These are phyloP conservation scores for Tulasnella sp. DNA, from an alignment of 768 basidiomycete genomes.

Conservation along the genomic window DNA sequence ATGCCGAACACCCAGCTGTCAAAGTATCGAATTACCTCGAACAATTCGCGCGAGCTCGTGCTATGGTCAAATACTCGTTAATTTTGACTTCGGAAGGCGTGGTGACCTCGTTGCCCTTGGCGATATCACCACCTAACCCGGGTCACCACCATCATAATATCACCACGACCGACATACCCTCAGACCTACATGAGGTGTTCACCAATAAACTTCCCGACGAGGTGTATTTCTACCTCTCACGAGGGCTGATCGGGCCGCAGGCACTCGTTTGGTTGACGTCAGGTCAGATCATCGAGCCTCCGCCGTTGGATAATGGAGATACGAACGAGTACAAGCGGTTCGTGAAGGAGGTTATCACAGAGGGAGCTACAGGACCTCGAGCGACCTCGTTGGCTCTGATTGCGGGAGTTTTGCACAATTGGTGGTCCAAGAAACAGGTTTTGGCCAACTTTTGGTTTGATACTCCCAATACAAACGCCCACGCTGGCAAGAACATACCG, in stretches of 20 bases:
- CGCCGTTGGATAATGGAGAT: slow-evolving; percentile 92
- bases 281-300: slow-evolving; percentile 68
- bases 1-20: slow-evolving; percentile 70
- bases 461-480: slow-evolving; percentile 39
- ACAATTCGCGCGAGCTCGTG: slow-evolving; percentile 80
- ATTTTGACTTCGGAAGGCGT: slow-evolving; percentile 83
- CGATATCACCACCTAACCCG: slow-evolving; percentile 48
- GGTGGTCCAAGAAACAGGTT: slow-evolving; percentile 78
- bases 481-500: slow-evolving; percentile 48
- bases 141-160: slow-evolving; percentile 55
- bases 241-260: slow-evolving; percentile 83
- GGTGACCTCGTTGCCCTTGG: slow-evolving; percentile 76
- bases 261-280: slow-evolving; percentile 92
- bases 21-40: slow-evolving; percentile 77
- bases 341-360: slow-evolving; percentile 93
- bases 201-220: slow-evolving; percentile 93
- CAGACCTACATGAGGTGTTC: slow-evolving; percentile 91
- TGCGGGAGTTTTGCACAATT: slow-evolving; percentile 69
- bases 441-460: slow-evolving; percentile 75
- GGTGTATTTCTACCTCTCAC: slow-evolving; percentile 92
- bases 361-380: slow-evolving; percentile 88
- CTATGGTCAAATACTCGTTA: slow-evolving; percentile 88
- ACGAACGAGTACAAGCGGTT: slow-evolving; percentile 92
- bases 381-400: slow-evolving; percentile 87
- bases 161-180: slow-evolving; percentile 82